Percentiles rank a stretch among this genome's conserved stretches.
phyloP scores from a whole-genome alignment of 495 filamentous ascomycete genomes.

The Cladorrhinum samala region DNA sequence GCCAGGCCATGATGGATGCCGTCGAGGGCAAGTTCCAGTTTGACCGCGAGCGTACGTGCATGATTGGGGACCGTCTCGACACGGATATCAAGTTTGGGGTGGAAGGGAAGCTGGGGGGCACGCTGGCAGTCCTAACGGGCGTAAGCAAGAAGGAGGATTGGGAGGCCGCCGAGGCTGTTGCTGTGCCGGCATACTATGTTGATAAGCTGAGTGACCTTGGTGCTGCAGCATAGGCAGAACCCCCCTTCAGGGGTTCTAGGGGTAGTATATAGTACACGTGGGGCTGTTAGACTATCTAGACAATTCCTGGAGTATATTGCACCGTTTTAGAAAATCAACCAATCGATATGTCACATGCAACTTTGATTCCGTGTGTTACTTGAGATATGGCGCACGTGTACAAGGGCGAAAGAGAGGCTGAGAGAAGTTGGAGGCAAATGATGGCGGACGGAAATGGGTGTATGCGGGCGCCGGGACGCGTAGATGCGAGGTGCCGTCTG shows the following conservation, averaged over 20 bases:
- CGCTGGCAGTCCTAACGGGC: slow-evolving; percentile 84
- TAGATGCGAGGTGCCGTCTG: background rate
- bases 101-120: slow-evolving; percentile 85
- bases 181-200: slow-evolving; percentile 71
- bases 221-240: slow-evolving; percentile 19
- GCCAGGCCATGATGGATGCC: slow-evolving; percentile 98
- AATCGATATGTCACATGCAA: background rate
- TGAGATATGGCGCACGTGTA: background rate
- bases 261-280: background rate
- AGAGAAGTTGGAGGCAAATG: background rate
- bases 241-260: background rate
- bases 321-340: background rate
- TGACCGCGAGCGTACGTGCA: slow-evolving; percentile 78
- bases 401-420: background rate
- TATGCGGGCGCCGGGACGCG: too few species aligned
- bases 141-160: slow-evolving; percentile 79
- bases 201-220: slow-evolving; percentile 75
- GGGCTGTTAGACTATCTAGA: background rate
- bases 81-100: slow-evolving; percentile 96
- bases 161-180: slow-evolving; percentile 51
- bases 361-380: background rate
- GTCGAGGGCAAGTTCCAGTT: slow-evolving; percentile 93
- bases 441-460: background rate
- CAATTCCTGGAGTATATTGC: background rate
- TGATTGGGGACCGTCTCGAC: slow-evolving; percentile 91